Base-by-base conservation (phyloP, 768 basidiomycete genomes). In the Tubosaeta sp. region DNA sequence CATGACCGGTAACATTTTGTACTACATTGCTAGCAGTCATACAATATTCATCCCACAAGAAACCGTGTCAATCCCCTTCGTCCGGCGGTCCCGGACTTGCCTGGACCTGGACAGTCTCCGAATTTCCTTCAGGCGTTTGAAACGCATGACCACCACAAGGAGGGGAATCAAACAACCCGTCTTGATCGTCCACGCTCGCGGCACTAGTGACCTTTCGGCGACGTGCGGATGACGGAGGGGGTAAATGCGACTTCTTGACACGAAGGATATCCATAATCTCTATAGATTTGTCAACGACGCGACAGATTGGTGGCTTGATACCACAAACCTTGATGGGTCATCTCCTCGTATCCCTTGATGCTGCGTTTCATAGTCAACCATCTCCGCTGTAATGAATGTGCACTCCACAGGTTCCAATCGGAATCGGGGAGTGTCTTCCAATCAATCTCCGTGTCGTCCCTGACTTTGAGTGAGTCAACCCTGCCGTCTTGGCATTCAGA, bases 361-460 rank as follows among this genome's bases (percentile, higher is more conserved):
- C 85, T 72, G 51, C 78, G 76, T 62, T 91, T 91, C 83, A 91
- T 81, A 1, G 85, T 85, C 43, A 83, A 64, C 89, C 89, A 92
- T 45, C 88, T 83, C 35, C 88, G 78, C 58, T 91, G 89, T 33
- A 92, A 72, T 13, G 79, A 75, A 61, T 92, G 90, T 0, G 87
- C 81, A 65, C 89, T 91, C 87, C 87, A 91, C 9, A 89, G 64
- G 59, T 91, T 89, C 89, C 89, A 91, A 52, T 84, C 75, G 14
- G 80, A 63, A 64, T 93, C 90, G 1, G 81, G 72, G 11, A 92
- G 72, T 16, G 77, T 76, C 62, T 88, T 89, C 91, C 90, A 93
- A 59, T 89, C 85, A 43, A 93, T 86, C 62, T 92, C 91, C 27
- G 82, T 85, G 59, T 93, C 90, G 60, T 91, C 84, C 41, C 78